Conservation (phyloP, 768 basidiomycete genomes). For the Dendrothele bispora region DNA sequence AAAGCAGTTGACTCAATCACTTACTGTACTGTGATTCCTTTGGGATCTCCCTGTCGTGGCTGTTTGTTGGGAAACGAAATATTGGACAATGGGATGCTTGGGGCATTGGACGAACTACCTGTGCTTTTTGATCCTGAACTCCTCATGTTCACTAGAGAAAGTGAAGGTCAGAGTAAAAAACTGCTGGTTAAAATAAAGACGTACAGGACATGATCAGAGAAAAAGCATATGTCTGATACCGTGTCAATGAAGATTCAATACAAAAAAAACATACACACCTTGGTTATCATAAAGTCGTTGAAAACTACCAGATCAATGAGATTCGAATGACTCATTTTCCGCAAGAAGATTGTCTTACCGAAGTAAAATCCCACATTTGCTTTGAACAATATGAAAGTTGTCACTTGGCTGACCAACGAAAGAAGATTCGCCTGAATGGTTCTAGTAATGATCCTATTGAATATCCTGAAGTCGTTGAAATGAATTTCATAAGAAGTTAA, state of each 20-base stretch:
- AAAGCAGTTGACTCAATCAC: no score
- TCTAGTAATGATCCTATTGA: conserved; percentile 2
- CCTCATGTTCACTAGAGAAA: no score
- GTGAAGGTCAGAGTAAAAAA: no score
- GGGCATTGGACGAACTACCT: no score
- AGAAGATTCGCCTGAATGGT: conserved; percentile 2
- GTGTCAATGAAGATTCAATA: not conserved
- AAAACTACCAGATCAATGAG: not conserved
- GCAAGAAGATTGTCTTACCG: not conserved
- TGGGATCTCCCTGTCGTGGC: no score
- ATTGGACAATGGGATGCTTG: no score
- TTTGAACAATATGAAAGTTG: conserved; percentile 7
- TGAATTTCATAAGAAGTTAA: not conserved
- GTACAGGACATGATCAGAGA: conserved; percentile 2
- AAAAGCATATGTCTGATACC: conserved; percentile 2
- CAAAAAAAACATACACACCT: not conserved
- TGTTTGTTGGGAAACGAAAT: no score
- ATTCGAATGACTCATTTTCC: not conserved
- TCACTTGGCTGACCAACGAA: conserved; percentile 2
- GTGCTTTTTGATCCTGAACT: no score
- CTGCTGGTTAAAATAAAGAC: no score
- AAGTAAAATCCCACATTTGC: conserved; percentile 1
- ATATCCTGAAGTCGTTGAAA: not conserved
- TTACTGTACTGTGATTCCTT: no score
- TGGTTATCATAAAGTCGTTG: conserved; percentile 6